phyloP scores from a whole-genome alignment of 148 eudicot genomes.

The Linanthus parryae region DNA sequence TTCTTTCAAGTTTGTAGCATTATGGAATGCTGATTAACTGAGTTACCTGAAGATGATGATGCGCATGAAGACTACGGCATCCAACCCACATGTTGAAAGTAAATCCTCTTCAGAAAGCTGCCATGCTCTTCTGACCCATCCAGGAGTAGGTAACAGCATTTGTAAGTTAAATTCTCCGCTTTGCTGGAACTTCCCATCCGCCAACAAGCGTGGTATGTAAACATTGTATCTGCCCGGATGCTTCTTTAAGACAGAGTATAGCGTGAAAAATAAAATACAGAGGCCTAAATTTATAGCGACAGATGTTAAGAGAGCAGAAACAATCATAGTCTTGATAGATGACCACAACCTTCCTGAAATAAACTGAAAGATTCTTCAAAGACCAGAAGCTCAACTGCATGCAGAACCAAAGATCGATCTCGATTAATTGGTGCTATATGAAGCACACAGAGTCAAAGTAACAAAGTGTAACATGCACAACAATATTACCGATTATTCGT shows the following conservation, averaged over 20 bases:
- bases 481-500: background rate
- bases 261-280: slow-evolving; percentile 50
- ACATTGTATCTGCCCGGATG: slow-evolving; percentile 56
- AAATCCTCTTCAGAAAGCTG: slow-evolving; percentile 54
- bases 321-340: slow-evolving; percentile 38
- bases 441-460: too few relatives aligned
- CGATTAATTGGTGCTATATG: too few relatives aligned
- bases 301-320: slow-evolving; percentile 69
- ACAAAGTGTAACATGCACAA: too few relatives aligned
- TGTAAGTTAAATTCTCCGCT: slow-evolving; percentile 20
- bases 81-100: slow-evolving; percentile 64
- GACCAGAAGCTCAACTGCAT: slow-evolving; percentile 20
- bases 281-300: slow-evolving; percentile 67
- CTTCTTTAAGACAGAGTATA: slow-evolving; percentile 61
- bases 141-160: slow-evolving; percentile 51
- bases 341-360: slow-evolving; percentile 13
- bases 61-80: slow-evolving; percentile 72
- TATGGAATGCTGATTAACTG: too few relatives aligned
- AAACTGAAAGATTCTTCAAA: slow-evolving; percentile 4
- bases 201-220: slow-evolving; percentile 50
- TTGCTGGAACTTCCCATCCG: slow-evolving; percentile 25
- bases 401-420: background rate
- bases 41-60: slow-evolving; percentile 61
- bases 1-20: too few relatives aligned
- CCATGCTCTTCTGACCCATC: slow-evolving; percentile 70